phyloP scores from a whole-genome alignment of 1,139 yeast genomes.

The Kodamaea alishanica region DNA sequence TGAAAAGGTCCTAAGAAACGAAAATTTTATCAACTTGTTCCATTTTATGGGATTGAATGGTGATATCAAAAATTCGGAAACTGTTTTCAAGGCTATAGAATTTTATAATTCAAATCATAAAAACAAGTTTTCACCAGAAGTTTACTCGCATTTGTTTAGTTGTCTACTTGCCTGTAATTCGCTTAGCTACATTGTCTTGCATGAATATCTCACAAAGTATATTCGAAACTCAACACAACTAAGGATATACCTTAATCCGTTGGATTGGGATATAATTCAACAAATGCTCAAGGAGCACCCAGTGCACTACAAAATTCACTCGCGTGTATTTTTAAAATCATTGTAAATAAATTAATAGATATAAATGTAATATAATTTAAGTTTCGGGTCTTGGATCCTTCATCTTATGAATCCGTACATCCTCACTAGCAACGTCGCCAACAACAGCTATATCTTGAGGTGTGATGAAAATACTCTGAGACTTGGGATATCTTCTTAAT shows the following conservation, averaged over 20 bases:
- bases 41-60: constrained; percentile 2
- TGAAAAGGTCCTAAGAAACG: constrained; percentile 14
- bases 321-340: too few relatives aligned
- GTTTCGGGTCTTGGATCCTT: constrained; percentile 45
- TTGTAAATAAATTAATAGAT: background rate
- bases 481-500: constrained; percentile 53
- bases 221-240: background rate
- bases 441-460: constrained; percentile 88
- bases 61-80: background rate
- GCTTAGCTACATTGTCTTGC: background rate
- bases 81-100: background rate
- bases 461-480: constrained; percentile 89
- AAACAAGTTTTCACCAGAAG: background rate
- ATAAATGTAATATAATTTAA: background rate
- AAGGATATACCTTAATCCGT: too few relatives aligned
- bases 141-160: constrained; percentile 1
- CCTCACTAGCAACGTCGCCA: constrained; percentile 57
- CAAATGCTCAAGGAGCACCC: background rate
- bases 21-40: constrained; percentile 18
- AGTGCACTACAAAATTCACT: background rate
- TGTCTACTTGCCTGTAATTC: constrained; percentile 1
- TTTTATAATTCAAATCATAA: background rate
- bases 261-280: too few relatives aligned
- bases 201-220: background rate
- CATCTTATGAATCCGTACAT: constrained; percentile 72